Percentiles rank a stretch among this genome's conserved stretches.
Conservation (phyloP, 495 filamentous ascomycete genomes). For the Neurospora sp. region DNA sequence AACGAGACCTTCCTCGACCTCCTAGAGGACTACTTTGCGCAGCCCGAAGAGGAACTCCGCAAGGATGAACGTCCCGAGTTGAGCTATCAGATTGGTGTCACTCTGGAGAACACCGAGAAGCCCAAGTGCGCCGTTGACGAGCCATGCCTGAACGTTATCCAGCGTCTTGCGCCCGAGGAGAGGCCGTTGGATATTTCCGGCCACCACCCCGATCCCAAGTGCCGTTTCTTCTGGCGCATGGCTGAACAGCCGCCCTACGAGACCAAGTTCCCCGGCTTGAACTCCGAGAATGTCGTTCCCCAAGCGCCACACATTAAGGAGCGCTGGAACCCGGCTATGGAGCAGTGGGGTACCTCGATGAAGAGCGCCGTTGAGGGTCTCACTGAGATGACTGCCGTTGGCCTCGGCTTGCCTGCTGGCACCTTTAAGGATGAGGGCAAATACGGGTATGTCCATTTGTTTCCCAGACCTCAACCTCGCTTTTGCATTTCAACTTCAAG, state of each 20-base stretch:
- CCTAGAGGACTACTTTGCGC: conserved; percentile 46
- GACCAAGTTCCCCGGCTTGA: conserved; percentile 36
- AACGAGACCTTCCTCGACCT: conserved; percentile 40
- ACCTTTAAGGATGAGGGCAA: conserved; percentile 37
- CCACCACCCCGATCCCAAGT: conserved; percentile 39
- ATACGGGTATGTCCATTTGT: conserved; percentile 30
- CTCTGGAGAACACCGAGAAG: conserved; percentile 45
- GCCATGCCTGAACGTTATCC: conserved; percentile 39
- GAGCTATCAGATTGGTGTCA: conserved; percentile 42
- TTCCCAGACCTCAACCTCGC: too few species aligned
- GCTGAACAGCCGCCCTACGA: conserved; percentile 34
- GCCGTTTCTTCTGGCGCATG: conserved; percentile 43
- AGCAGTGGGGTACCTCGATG: conserved; percentile 40
- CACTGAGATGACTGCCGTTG: conserved; percentile 39
- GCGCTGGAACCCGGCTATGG: conserved; percentile 36
- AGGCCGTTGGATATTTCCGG: conserved; percentile 37
- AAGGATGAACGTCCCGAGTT: conserved; percentile 40
- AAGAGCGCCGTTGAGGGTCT: conserved; percentile 40
- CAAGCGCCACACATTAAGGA: conserved; percentile 29
- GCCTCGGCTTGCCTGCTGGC: conserved; percentile 33
- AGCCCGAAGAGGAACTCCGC: conserved; percentile 30
- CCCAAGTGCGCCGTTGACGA: conserved; percentile 45
- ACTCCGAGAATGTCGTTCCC: conserved; percentile 35
- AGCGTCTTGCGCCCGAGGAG: conserved; percentile 34
- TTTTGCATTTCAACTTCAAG: too few species aligned